Base-by-base conservation (phyloP, 2,329 filamentous ascomycete genomes). In the Talaromyces amestolkiae region DNA sequence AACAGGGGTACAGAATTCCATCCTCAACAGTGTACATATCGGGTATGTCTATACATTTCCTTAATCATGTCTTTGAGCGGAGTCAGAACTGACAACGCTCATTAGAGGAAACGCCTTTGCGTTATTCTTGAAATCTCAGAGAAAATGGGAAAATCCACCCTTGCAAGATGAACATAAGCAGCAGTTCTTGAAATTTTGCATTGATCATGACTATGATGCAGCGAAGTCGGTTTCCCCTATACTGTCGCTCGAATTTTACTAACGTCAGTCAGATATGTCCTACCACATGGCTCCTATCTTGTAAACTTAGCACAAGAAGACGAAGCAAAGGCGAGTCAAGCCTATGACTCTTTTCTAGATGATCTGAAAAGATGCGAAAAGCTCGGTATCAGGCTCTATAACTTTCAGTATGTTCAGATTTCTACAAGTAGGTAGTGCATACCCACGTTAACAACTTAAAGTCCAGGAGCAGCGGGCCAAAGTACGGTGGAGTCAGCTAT, bases 221-320 rank as follows among this genome's bases (percentile, higher is more conserved):
- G 83, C 83, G 65, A 86, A 87, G 74, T 83, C 71, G 64, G 73
- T 61, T 56, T 27, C 3, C 37, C 35, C 19, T 35, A 31, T 15
- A 33, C 1, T 45, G 43, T 35, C 27, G 8, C 13, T 6, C 17
- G 7, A 11, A 49, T 22, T 45, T 3, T 17, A 56, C 41, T 65
- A 24, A 65, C 27, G 7, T 5, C 11, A 41, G 33, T 45, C 9
- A 83, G 80, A 68, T 89, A 92, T 78, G 86, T 93, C 72, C 87
- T 99, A 1, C 95, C 95, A 0, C 95, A 99, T 75, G 95, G 95
- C 39, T 96, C 92, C 1, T 99, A 99, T 76, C 89, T 99, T 8
- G 93, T 99, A 73, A 99, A 99, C 75, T 87, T 99, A 6, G 95
- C 95, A 0, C 92, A 97, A 73, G 84, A 88, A 4, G 93, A 98